A percentile compares a stretch with the other conserved stretches of the same genome.
phyloP scores from a whole-genome alignment of 495 filamentous ascomycete genomes.

The Trichoderma orchidacearum region DNA sequence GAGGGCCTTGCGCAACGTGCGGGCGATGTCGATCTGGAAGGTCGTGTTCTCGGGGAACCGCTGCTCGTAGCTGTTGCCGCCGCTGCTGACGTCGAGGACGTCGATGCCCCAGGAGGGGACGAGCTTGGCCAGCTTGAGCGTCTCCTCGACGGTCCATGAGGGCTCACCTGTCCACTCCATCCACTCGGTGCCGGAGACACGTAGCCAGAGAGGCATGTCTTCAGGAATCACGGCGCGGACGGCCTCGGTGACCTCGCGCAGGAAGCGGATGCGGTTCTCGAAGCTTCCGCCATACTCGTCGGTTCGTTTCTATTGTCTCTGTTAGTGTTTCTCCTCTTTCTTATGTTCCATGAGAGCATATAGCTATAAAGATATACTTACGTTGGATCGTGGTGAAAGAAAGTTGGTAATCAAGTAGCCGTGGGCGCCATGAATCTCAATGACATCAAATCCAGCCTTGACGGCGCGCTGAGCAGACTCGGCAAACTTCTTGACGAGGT shows the following conservation, averaged over 20 bases:
- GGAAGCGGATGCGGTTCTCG: constrained; percentile 38
- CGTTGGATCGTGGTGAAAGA: constrained; percentile 47
- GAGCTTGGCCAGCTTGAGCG: constrained; percentile 45
- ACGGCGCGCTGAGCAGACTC: constrained; percentile 46
- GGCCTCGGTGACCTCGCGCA: constrained; percentile 31
- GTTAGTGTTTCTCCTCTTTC: neutral
- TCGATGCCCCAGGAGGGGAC: constrained; percentile 57
- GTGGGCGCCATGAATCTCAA: constrained; percentile 49
- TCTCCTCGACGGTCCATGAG: constrained; percentile 53
- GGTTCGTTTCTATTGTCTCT: constrained; percentile 21
- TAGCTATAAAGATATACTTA: constrained; percentile 1
- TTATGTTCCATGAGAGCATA: no score
- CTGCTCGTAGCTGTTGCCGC: constrained; percentile 49
- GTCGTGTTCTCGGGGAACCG: constrained; percentile 38
- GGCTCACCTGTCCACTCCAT: constrained; percentile 40
- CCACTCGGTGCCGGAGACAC: constrained; percentile 63
- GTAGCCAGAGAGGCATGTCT: constrained; percentile 49
- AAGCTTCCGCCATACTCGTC: constrained; percentile 45
- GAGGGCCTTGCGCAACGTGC: constrained; percentile 41
- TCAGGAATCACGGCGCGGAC: constrained; percentile 39
- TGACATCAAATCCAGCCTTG: constrained; percentile 54
- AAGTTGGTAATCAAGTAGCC: constrained; percentile 55
- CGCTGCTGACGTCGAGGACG: constrained; percentile 61
- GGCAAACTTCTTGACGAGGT: constrained; percentile 46
- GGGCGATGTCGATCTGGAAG: constrained; percentile 55